Conservation (phyloP, 2,329 filamentous ascomycete species). For the Monilinia laxa region DNA sequence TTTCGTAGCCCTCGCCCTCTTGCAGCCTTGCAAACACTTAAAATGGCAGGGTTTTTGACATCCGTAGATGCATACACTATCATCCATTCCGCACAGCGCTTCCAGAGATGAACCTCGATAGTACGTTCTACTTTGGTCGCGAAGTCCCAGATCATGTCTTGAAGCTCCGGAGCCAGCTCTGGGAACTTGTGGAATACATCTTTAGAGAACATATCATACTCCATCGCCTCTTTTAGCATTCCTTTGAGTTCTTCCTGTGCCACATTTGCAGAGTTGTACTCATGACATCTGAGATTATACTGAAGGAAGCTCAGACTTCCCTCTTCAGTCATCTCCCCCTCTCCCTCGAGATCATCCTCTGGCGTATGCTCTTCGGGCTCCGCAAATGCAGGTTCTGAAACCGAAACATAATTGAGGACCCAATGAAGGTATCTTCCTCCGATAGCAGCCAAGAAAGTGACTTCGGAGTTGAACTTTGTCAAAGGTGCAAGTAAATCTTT, state of each 20-base stretch:
- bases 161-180: not conserved
- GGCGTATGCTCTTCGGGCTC: not conserved
- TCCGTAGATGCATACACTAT: constrained; percentile 2
- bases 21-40: not conserved
- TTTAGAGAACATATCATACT: not conserved
- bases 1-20: not conserved
- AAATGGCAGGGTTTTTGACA: not conserved
- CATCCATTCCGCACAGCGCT: constrained; percentile 6
- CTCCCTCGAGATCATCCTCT: not conserved
- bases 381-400: not conserved
- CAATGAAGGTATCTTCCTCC: not conserved
- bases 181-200: not conserved
- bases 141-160: not conserved
- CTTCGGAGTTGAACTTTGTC: not conserved
- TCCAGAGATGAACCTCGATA: not conserved
- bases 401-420: not conserved
- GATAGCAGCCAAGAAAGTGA: not conserved
- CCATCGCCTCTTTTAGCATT: not conserved
- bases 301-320: not conserved
- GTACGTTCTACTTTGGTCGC: not conserved
- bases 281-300: not conserved
- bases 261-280: not conserved
- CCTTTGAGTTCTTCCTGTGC: not conserved
- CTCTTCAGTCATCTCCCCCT: not conserved
- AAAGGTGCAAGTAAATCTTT: not conserved